Percentiles rank a stretch among this genome's conserved stretches.
Conservation (phyloP, 345 rosid species). For the Mercurialis annua region DNA sequence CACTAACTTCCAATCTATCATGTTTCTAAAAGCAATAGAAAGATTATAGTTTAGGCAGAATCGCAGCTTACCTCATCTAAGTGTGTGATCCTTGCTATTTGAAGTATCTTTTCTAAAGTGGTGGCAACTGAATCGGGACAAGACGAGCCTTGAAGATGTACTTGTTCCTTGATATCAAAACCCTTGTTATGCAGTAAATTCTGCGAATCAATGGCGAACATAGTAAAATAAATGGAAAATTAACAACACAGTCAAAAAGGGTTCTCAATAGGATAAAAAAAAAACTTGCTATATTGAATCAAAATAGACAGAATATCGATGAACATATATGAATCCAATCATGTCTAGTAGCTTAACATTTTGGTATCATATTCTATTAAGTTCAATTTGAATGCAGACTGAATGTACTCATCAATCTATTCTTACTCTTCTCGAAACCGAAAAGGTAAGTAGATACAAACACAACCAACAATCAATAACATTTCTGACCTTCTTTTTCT, state of each 20-base stretch:
- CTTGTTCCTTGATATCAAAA: conserved; percentile 43
- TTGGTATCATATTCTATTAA: neutral
- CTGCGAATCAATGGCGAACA: conserved; percentile 29
- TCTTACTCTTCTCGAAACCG: neutral
- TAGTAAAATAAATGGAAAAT: conserved; percentile 3
- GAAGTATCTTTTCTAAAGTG: conserved; percentile 48
- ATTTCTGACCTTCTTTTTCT: conserved; percentile 59
- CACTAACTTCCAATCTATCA: neutral
- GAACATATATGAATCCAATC: neutral
- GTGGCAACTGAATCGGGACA: conserved; percentile 33
- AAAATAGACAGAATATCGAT: neutral
- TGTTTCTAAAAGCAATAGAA: conserved; percentile 3
- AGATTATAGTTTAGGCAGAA: neutral
- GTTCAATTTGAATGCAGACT: neutral
- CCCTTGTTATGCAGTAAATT: conserved; percentile 52
- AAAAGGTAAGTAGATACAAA: neutral
- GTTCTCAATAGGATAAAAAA: neutral
- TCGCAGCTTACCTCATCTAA: conserved; percentile 60
- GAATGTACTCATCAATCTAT: neutral
- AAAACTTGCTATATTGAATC: conserved; percentile 1
- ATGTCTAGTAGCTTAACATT: neutral
- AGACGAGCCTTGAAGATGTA: conserved; percentile 32
- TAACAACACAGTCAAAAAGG: neutral
- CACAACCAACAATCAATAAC: no score
- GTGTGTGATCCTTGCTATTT: conserved; percentile 56